phyloP scores from a whole-genome alignment of 108 stramenopile species.

The Schizochytrium sp. region DNA sequence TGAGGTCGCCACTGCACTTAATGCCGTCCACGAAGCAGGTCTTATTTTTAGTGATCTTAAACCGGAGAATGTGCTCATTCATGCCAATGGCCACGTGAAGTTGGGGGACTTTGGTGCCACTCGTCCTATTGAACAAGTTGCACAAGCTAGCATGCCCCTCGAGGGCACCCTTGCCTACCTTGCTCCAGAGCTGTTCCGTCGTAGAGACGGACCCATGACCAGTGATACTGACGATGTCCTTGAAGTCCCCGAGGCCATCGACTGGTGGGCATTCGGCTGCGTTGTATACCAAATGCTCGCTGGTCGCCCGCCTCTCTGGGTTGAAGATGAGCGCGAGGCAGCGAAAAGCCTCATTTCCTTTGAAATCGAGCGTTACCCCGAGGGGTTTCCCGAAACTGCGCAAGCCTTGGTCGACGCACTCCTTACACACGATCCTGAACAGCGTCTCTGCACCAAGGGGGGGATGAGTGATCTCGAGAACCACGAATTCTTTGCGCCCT shows the following conservation, averaged over 20 bases:
- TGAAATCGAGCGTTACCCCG: constrained; percentile 62
- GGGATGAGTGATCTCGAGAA: not conserved
- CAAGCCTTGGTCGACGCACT: not conserved
- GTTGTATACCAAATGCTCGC: constrained; percentile 89
- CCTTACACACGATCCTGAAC: constrained; percentile 3
- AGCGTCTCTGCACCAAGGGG: not conserved
- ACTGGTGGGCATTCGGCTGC: constrained; percentile 97
- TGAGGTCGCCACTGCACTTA: constrained; percentile 87
- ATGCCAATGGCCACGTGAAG: constrained; percentile 92
- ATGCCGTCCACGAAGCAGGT: constrained; percentile 87
- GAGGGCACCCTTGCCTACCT: constrained; percentile 97
- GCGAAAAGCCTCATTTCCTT: constrained; percentile 86
- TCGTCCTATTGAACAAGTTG: constrained; percentile 42
- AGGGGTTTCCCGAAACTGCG: constrained; percentile 37
- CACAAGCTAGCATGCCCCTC: constrained; percentile 81
- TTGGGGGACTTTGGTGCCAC: constrained; percentile 94
- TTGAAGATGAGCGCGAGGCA: constrained; percentile 81
- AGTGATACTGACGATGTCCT: constrained; percentile 73
- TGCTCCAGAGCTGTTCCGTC: constrained; percentile 91
- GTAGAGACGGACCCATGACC: not conserved
- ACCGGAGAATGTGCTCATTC: constrained; percentile 94
- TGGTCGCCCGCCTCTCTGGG: constrained; percentile 90
- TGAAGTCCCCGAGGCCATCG: constrained; percentile 81
- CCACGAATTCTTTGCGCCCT: constrained; percentile 50
- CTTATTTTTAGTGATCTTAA: constrained; percentile 92